These are phyloP conservation scores for Mucor irregularis DNA, from an alignment of 371 early-diverging fungal genomes.

Conservation along the genomic window DNA sequence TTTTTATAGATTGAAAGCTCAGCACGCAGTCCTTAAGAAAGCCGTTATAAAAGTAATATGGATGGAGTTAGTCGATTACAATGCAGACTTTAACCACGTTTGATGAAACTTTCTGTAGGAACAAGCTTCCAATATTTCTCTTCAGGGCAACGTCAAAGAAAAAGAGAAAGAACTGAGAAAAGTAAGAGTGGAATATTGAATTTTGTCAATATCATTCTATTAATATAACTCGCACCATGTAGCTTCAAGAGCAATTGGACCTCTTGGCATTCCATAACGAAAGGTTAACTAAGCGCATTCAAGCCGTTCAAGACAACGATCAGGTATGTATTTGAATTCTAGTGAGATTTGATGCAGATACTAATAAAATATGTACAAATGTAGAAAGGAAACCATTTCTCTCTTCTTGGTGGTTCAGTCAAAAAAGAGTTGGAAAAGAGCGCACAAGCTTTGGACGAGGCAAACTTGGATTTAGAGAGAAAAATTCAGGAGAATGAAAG, in stretches of 20 bases:
- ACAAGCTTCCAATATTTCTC: conserved; percentile 54
- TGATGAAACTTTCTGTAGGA: conserved; percentile 54
- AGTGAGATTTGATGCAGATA: no score
- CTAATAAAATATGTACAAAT: no score
- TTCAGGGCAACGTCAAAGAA: conserved; percentile 64
- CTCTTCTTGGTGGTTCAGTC: conserved; percentile 55
- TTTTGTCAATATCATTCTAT: not conserved
- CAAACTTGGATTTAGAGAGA: conserved; percentile 50
- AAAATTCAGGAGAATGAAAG: conserved; percentile 69
- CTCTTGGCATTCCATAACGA: conserved; percentile 67
- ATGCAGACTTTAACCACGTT: not conserved
- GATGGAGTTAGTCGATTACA: not conserved
- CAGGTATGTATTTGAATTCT: conserved; percentile 37
- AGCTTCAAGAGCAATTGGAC: conserved; percentile 63
- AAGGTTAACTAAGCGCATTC: conserved; percentile 65
- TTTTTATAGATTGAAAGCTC: conserved; percentile 57
- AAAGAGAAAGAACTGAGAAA: conserved; percentile 69
- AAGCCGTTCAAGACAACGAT: conserved; percentile 57
- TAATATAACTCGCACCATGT: not conserved
- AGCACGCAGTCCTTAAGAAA: conserved; percentile 63
- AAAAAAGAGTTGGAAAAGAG: conserved; percentile 66
- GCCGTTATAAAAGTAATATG: conserved; percentile 63
- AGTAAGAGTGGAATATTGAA: conserved; percentile 22
- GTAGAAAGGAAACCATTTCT: conserved; percentile 53
- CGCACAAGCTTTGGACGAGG: conserved; percentile 54